These are phyloP conservation scores for Neoarthrinium moseri DNA, from an alignment of 2,329 filamentous ascomycete species.

Conservation along the genomic window DNA sequence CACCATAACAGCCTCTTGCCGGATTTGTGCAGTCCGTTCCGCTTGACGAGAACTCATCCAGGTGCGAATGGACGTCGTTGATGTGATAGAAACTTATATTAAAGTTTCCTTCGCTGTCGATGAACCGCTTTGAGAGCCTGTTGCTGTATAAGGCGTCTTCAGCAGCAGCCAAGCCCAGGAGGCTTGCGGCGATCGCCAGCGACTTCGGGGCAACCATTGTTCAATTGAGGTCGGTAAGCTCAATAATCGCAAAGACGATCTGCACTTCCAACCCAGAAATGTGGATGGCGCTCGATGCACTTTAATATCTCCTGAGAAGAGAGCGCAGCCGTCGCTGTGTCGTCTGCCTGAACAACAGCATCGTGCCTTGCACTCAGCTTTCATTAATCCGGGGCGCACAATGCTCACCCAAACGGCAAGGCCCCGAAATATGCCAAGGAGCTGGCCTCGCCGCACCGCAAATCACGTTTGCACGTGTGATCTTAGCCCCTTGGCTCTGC, in stretches of 20 bases:
- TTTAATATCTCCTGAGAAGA: too few species aligned
- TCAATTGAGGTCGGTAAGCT: too few species aligned
- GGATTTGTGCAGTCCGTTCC: conserved; percentile 61
- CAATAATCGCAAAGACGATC: too few species aligned
- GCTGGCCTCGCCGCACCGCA: conserved; percentile 1
- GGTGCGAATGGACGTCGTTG: conserved; percentile 67
- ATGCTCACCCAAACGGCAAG: conserved; percentile 1
- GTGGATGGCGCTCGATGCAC: too few species aligned
- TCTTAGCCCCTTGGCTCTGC: conserved; percentile 1
- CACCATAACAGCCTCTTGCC: conserved; percentile 59
- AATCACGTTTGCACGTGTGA: conserved; percentile 1
- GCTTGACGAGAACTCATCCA: conserved; percentile 60
- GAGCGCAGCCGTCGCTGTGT: too few species aligned
- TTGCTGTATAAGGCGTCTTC: conserved; percentile 50
- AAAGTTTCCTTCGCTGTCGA: conserved; percentile 48
- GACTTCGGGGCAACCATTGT: conserved; percentile 11
- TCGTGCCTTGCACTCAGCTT: not conserved
- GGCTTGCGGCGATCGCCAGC: conserved; percentile 14
- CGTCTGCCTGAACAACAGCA: not conserved
- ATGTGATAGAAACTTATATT: conserved; percentile 67
- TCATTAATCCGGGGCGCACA: not conserved
- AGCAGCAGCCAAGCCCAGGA: conserved; percentile 19
- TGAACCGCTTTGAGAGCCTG: conserved; percentile 46
- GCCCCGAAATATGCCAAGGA: conserved; percentile 2
- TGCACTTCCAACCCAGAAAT: too few species aligned